Evolutionary conservation across 2,329 filamentous ascomycete species (phyloP).

Genomic region (Setomelanomma holmii): DNA sequence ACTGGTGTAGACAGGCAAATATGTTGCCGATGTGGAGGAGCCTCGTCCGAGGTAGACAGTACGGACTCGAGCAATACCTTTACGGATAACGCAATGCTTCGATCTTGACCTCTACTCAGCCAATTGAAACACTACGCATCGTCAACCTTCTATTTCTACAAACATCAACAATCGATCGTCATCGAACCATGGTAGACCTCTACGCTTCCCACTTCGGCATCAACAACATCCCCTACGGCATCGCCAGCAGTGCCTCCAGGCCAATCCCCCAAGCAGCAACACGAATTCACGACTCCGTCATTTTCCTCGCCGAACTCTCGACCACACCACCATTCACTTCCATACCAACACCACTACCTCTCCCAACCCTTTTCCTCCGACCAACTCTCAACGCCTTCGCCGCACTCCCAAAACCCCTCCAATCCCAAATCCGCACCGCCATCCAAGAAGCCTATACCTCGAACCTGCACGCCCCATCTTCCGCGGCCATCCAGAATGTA

Average conservation of each 20-base stretch:
- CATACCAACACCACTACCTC: constrained; percentile 21
- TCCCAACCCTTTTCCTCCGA: constrained; percentile 40
- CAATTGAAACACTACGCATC: no score
- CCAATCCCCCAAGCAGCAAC: constrained; percentile 56
- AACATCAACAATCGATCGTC: no score
- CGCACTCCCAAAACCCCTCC: constrained; percentile 50
- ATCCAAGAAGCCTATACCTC: constrained; percentile 47
- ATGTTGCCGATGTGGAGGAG: constrained; percentile 19
- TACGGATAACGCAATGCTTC: background rate
- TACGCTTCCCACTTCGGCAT: constrained; percentile 39
- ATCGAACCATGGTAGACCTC: constrained; percentile 23
- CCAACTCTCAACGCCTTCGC: constrained; percentile 59
- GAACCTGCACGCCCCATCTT: constrained; percentile 15
- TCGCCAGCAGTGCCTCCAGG: constrained; percentile 31
- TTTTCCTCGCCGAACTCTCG: constrained; percentile 59
- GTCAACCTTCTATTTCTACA: no score
- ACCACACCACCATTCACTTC: constrained; percentile 33
- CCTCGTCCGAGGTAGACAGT: constrained; percentile 8
- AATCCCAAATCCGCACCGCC: constrained; percentile 50
- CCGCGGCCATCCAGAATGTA: constrained; percentile 50
- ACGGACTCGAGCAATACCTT: background rate
- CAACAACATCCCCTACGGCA: constrained; percentile 43
- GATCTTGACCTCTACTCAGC: no score
- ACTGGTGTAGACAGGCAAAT: background rate
- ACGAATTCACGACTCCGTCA: constrained; percentile 58